phyloP scores from a whole-genome alignment of 148 eudicot genomes.

The Chenopodium suecicum region DNA sequence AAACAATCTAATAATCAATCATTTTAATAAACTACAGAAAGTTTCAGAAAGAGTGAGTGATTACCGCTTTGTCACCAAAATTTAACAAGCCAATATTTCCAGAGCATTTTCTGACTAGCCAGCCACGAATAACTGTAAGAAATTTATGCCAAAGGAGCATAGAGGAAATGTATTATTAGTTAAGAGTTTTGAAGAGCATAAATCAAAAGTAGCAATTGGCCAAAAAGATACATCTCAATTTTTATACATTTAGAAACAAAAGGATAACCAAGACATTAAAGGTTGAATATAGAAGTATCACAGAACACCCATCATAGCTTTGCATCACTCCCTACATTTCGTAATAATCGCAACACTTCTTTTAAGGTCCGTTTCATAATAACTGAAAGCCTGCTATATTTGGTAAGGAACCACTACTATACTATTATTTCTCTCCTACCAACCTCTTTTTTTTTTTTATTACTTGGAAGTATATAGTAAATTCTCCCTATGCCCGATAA shows the following conservation, averaged over 20 bases:
- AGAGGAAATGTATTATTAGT: neutral
- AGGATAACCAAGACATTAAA: neutral
- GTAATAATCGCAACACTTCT: too few species aligned
- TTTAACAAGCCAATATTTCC: constrained; percentile 77
- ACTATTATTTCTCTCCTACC: too few species aligned
- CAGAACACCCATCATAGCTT: neutral
- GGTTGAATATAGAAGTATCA: neutral
- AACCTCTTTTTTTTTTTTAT: too few species aligned
- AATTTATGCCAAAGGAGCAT: neutral
- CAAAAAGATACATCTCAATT: neutral
- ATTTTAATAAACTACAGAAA: neutral
- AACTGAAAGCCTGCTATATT: too few species aligned
- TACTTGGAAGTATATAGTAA: too few species aligned
- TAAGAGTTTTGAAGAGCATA: neutral
- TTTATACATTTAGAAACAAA: neutral
- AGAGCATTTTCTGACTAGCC: constrained; percentile 90
- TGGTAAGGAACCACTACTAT: too few species aligned
- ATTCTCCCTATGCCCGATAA: too few species aligned
- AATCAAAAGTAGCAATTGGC: constrained; percentile 4
- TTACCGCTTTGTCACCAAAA: constrained; percentile 63
- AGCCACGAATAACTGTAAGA: constrained; percentile 78
- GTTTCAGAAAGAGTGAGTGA: neutral
- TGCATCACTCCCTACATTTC: too few species aligned
- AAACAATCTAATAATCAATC: neutral
- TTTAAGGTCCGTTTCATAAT: too few species aligned